Base-by-base conservation (phyloP, 208 protist species). In the Tetramitus jugosus region DNA sequence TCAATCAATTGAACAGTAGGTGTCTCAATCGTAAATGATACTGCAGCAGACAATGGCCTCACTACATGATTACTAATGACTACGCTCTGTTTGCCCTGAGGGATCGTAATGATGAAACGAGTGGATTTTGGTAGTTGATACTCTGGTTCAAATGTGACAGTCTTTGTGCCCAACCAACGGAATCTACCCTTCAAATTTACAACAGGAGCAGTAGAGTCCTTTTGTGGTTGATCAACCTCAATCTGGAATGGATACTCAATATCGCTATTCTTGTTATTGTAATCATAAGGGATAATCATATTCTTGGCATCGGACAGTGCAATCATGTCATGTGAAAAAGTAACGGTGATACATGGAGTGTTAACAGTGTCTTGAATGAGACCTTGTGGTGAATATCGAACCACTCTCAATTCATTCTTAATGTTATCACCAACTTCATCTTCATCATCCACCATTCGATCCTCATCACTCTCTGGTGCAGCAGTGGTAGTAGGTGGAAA, bases 371-470 rank as follows among this genome's bases (percentile, higher is more conserved):
- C 60, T 35, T 20, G 14, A 40, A 65, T 2, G 13, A 0, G 0
- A 65, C 60, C 60, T 65, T 65, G 33, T n/a, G 60, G 60, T 40
- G 40, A 65, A 65, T 65, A 65, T 40, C 60, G 6, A 37, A 65
- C 8, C 1, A 65, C 31, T 39, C 3, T 23, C 23, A 65, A 65
- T n/a, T 40, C 31, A n/a, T n/a, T n/a, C n/a, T n/a, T n/a, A n/a
- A n/a, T n/a, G n/a, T n/a, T n/a, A n/a, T n/a, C n/a, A n/a, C n/a
- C n/a, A n/a, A n/a, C n/a, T n/a, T n/a, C n/a, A n/a, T n/a, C n/a
- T n/a, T n/a, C n/a, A n/a, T n/a, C n/a, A n/a, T n/a, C n/a, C n/a
- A n/a, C n/a, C n/a, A n/a, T n/a, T n/a, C n/a, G n/a, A n/a, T n/a
- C n/a, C n/a, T n/a, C n/a, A n/a, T n/a, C n/a, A n/a, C n/a, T n/a